A percentile compares a stretch with the other conserved stretches of the same genome.
Evolutionary conservation across 2,329 filamentous ascomycete genomes (phyloP).

Genomic region (Aspergillus aculeatus): DNA sequence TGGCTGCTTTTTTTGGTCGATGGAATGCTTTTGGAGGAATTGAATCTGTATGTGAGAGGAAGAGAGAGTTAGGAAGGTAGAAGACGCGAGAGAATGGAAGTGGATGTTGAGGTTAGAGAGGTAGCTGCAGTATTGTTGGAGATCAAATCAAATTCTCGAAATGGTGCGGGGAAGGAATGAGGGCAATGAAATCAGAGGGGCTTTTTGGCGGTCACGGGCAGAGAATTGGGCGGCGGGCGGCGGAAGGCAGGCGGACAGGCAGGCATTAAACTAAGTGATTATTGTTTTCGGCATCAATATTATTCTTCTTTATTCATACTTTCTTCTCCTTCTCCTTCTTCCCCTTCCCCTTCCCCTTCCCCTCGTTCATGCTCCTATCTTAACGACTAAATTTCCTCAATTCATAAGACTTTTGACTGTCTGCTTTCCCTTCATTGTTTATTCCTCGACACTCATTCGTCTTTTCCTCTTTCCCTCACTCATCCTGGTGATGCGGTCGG

Average conservation of each 20-base stretch:
- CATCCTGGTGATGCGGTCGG: conserved; percentile 20
- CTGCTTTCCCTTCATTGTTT: not conserved
- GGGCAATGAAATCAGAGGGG: conserved; percentile 19
- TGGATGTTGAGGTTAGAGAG: no score
- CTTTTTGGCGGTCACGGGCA: conserved; percentile 28
- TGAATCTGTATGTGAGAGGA: not conserved
- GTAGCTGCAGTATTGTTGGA: no score
- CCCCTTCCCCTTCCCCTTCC: not conserved
- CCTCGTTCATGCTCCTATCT: not conserved
- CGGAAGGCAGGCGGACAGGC: not conserved
- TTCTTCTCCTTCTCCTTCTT: not conserved
- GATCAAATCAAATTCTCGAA: no score
- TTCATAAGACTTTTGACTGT: not conserved
- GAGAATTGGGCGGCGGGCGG: not conserved
- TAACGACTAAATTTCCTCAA: not conserved
- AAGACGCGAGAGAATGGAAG: no score
- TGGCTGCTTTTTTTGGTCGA: conserved; percentile 12
- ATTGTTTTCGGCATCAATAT: no score
- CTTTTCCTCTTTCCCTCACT: conserved; percentile 1
- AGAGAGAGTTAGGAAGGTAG: not conserved
- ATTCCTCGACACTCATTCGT: not conserved
- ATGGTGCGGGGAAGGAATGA: conserved; percentile 8
- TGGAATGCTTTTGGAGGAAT: not conserved
- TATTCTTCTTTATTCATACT: not conserved
- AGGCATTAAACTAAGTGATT: not conserved